Base-by-base conservation (phyloP, 805 yeast genomes). In the Zygosaccharomyces bailii region DNA sequence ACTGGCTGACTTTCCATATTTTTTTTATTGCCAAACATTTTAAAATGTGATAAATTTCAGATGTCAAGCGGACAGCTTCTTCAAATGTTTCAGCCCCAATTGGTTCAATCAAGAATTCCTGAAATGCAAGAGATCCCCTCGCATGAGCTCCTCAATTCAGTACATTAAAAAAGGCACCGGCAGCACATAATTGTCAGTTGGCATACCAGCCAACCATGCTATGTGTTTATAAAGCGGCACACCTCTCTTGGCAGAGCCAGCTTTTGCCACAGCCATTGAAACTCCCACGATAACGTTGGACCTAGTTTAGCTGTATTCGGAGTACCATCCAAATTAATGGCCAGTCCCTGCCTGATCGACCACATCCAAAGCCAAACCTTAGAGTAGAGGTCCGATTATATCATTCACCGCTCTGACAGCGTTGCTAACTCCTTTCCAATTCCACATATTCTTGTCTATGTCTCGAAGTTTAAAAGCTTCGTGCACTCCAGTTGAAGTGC, bases 121-220 rank as follows among this genome's bases (percentile, higher is more conserved):
- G 96, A 84, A 88, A 82, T 59, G 96, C 96, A 53, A 88, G 76
- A 60, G 86, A 79, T 73, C 96, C 96, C 73, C 96, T 96, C 60
- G 96, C 96, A 73, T 88, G 96, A 61, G 90, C 82, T 69, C 96
- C 96, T 75, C 96, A 96, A 80, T 88, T 88, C 69, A 88, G 76
- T 52, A 88, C 96, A 74, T 88, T 88, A 75, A 84, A 89, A 89
- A 82, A 52, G 96, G 96, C 67, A 89, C 96, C 66, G 96, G 96
- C 67, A 88, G 75, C 43, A 88, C 96, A 67, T 70, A 89, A 68
- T 90, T 90, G 65, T 75, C 72, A 70, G 78, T 77, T 63, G 89
- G 74, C 5, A 34, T 14, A 17, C 44, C 57, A 51, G 95, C 65
- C 51, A 89, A 66, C 57, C 79, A 83, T 50, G 89, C 75, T 64